Base-by-base conservation (phyloP, 2,329 filamentous ascomycete species). In the Leptographium wingfieldii region DNA sequence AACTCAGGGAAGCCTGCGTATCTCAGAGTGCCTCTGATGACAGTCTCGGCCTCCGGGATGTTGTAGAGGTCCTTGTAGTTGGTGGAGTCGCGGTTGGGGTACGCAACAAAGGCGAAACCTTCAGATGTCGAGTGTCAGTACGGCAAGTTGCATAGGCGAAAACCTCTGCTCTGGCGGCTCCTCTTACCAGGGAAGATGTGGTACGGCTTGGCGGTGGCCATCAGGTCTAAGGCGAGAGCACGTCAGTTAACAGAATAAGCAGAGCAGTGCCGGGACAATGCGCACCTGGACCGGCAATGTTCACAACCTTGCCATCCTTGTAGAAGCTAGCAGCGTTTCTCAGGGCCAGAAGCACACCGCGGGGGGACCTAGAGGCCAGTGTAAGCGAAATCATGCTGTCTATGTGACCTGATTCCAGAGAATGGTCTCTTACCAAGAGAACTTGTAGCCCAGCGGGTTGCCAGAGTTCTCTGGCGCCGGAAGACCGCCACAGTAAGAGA, bases 371-470 rank as follows among this genome's bases (percentile, higher is more conserved):
- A n/a, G 5, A 25, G 29, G 19, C 43, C 11, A 2, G 40, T 10
- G 33, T 55, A 12, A 55, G 54, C 10, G 9, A 27, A 43, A 40
- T 9, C 16, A 5, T 4, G 16, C 22, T 46, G 6, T 46, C 7
- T n/a, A 6, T 10, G 16, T n/a, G 19, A 46, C 43, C 31, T 7
- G 22, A n/a, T 19, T 19, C 5, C 43, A 9, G 19, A 2, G 19
- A 19, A n/a, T 46, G 19, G 43, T 22, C 1, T 31, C 33, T 11
- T 52, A 48, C 68, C 84, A 87, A 6, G 86, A 90, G 80, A 95
- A 94, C 75, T 95, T 96, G 82, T 95, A 96, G 55, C 92, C 91
- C 19, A 96, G 80, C 33, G 92, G 91, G 78, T 96, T 96, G 73
- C 87, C 87, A 9, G 88, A 92, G 73, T 78, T 76, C 75, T 94